A percentile compares a stretch with the other conserved stretches of the same genome.
Conservation (phyloP, 805 yeast species). For the Ogataea populi-albae region DNA sequence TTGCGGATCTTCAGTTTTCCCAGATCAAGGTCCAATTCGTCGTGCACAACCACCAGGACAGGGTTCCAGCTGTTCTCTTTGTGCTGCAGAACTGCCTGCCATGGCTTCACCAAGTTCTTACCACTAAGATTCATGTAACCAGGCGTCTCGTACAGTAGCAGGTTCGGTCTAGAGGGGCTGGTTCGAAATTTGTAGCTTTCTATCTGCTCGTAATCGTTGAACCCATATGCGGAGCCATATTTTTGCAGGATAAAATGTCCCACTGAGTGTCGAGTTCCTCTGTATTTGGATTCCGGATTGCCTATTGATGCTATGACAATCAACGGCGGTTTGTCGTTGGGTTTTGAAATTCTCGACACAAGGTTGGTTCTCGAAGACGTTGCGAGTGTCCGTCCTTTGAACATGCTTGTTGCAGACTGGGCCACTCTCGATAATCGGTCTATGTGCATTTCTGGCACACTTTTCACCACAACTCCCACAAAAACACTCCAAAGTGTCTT, state of each 20-base stretch:
- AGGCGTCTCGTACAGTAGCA: constrained; percentile 49
- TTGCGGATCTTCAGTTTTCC: constrained; percentile 66
- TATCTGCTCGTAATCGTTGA: constrained; percentile 11
- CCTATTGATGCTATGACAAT: constrained; percentile 59
- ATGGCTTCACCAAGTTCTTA: constrained; percentile 45
- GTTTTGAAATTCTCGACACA: constrained; percentile 11
- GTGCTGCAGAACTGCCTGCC: constrained; percentile 37
- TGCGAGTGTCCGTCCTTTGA: constrained; percentile 1
- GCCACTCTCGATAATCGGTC: too few species aligned
- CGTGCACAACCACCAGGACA: constrained; percentile 64
- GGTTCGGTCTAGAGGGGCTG: constrained; percentile 23
- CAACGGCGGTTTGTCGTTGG: constrained; percentile 23
- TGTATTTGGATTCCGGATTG: constrained; percentile 65
- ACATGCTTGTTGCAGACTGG: not conserved
- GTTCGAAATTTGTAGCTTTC: constrained; percentile 26
- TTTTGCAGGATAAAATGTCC: constrained; percentile 59
- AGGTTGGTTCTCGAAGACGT: too few species aligned
- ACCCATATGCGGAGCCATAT: constrained; percentile 19
- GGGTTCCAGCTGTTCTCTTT: constrained; percentile 30
- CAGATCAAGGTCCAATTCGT: constrained; percentile 64
- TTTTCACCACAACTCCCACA: too few species aligned
- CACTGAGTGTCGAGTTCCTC: constrained; percentile 70
- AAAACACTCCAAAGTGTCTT: too few species aligned
- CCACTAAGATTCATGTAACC: constrained; percentile 75
- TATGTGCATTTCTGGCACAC: too few species aligned